Base-by-base conservation (phyloP, 208 protist genomes). In the Vickermania ingenoplastis region DNA sequence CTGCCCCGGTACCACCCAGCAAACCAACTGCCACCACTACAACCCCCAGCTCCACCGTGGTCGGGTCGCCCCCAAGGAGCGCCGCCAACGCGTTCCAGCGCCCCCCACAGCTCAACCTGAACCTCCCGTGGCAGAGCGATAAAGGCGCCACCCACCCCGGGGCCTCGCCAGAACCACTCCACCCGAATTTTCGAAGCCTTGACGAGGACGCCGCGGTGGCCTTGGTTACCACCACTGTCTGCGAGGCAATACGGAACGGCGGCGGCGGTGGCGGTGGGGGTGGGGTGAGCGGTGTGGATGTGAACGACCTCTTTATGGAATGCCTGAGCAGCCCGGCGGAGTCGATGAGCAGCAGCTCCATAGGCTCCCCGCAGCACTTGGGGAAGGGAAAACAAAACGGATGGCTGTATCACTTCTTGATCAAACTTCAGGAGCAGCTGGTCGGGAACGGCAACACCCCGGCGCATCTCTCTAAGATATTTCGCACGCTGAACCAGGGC, bases 331-430 rank as follows among this genome's bases (percentile, higher is more conserved):
- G 36, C 36, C 36, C 36, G 17, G 36, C 7, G 17, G 36, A 45
- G 7, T 45, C 36, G 17, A n/a, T 5, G n/a, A 27, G 11, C 50
- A 54, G 50, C 50, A 26, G 50, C 7, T 27, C 21, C 11, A 54
- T 5, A 5, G 30, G 25, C 41, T 52, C 11, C 36, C 41, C 25
- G 62, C 36, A 53, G 23, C n/a, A n/a, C n/a, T n/a, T n/a, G n/a
- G n/a, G n/a, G n/a, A 60, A 0, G 59, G 73, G 14, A 51, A 29
- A 1, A 41, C 55, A 71, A 49, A 55, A 65, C 26, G 72, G 75
- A 28, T 91, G 83, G 83, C 48, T 91, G 1, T 91, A 76, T 61
- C 75, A 77, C 5, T 68, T 70, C 1, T 63, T 86, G 26, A 58
- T 85, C 31, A 75, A 67, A 4, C 53, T 91, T 25, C 79, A 86